A percentile compares a stretch with the other conserved stretches of the same genome.
phyloP scores from a whole-genome alignment of 177 flowering plant genomes.

The Vitis hybrid region DNA sequence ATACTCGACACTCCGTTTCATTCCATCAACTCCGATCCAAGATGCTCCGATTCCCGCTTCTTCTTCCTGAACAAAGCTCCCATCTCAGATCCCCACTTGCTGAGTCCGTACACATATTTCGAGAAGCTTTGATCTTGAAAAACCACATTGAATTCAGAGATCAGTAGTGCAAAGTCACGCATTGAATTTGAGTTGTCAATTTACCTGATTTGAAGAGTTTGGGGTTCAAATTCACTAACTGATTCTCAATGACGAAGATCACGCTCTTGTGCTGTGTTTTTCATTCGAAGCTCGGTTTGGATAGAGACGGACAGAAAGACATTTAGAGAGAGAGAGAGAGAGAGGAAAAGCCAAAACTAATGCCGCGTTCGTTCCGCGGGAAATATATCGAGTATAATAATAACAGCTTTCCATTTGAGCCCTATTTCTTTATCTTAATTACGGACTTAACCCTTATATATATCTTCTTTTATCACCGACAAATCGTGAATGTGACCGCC shows the following conservation, averaged over 20 bases:
- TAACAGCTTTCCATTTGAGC: background rate
- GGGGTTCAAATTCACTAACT: background rate
- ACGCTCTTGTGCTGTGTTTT: background rate
- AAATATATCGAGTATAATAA: constrained; percentile 1
- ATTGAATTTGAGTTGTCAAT: no score
- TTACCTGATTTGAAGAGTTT: no score
- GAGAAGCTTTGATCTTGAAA: no score
- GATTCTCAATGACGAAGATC: background rate
- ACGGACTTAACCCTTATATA: background rate
- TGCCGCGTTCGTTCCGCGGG: constrained; percentile 59
- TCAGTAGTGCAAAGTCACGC: no score
- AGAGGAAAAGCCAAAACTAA: constrained; percentile 25
- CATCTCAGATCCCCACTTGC: constrained; percentile 6
- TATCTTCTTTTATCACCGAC: constrained; percentile 3
- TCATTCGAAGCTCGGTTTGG: background rate
- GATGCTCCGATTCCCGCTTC: constrained; percentile 14
- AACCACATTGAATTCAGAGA: no score
- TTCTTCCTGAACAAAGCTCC: constrained; percentile 17
- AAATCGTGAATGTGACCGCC: background rate
- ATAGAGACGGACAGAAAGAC: background rate
- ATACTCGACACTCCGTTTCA: background rate
- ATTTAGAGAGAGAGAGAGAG: background rate
- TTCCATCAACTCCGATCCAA: constrained; percentile 11
- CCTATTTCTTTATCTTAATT: background rate
- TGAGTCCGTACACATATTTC: no score